phyloP scores from a whole-genome alignment of 441 rosid species.

The Gossypium laxum region DNA sequence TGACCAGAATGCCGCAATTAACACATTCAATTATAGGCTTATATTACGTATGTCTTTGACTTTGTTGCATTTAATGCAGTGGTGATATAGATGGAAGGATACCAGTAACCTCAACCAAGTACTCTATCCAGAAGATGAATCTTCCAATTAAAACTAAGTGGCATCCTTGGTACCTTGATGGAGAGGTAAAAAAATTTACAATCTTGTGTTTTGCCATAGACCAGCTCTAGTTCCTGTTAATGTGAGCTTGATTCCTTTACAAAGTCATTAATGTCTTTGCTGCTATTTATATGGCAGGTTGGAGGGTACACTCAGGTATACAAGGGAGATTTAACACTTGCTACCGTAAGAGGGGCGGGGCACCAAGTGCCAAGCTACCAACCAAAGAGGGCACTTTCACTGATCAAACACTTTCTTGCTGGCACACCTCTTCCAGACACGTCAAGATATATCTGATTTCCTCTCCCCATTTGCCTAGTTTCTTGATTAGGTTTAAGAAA shows the following conservation, averaged over 20 bases:
- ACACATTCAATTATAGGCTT: background rate
- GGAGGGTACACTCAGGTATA: constrained; percentile 70
- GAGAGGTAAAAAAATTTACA: constrained; percentile 31
- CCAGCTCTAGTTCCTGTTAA: background rate
- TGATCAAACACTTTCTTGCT: constrained; percentile 48
- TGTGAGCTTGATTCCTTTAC: background rate
- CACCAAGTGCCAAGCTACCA: constrained; percentile 81
- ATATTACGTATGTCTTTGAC: background rate
- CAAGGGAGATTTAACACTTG: constrained; percentile 52
- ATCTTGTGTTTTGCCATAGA: background rate
- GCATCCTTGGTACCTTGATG: constrained; percentile 60
- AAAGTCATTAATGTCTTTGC: background rate
- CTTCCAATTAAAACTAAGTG: constrained; percentile 41
- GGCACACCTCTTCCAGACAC: constrained; percentile 54
- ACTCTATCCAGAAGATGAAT: constrained; percentile 44
- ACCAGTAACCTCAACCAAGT: constrained; percentile 58
- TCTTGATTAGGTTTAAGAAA: background rate
- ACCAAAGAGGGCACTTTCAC: constrained; percentile 63
- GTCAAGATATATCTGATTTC: constrained; percentile 18
- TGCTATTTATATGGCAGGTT: constrained; percentile 39
- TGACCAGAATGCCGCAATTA: background rate
- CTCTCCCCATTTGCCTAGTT: constrained; percentile 5
- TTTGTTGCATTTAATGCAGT: constrained; percentile 26
- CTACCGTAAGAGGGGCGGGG: constrained; percentile 75
- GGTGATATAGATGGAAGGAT: constrained; percentile 73